Evolutionary conservation across 2,329 filamentous ascomycete genomes (phyloP), one percentile per base, ranked within the genome.

Genomic region (Aspergillus ustus): DNA sequence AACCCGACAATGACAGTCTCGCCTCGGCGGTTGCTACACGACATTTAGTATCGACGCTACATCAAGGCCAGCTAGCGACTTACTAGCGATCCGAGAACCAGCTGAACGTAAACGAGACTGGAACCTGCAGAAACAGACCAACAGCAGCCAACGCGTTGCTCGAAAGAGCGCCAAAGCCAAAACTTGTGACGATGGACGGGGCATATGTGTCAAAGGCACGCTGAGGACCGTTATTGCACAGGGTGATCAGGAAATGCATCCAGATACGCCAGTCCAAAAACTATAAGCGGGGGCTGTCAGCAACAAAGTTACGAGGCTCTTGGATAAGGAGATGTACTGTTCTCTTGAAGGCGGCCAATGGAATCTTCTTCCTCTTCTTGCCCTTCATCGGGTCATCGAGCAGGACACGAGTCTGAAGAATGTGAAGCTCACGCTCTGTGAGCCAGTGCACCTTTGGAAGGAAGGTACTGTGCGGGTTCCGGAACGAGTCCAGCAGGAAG

Each of bases 81-180:
- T 17, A 59, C 57, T 54, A 59, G 44, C 40, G 50, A 44, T 59
- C 57, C 3, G 57, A 59, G 2, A 54, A 22, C 51, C 51, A 59
- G 17, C 57, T 59, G 20, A 59, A 59, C 17, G 57, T 29, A 29
- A 62, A 62, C 15, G 60, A 62, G 13, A 62, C 22, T 0, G 52
- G 56, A 40, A 64, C 29, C 22, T 57, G 50, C 45, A 62, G 34
- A 13, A 60, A 56, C 25, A 64, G 20, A 29, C 60, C 57, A 19
- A 64, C 63, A 1, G 63, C 58, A 1, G 63, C 56, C 53, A 64
- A 25, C 2, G 63, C 63, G 17, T 64, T 64, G n/a, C 56, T 59
- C 13, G 45, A 29, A 0, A 64, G 34, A 29, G 22, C 49, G 2
- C 57, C 57, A 22, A 64, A 64, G 19, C 63, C 63, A 9, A 64